A percentile compares a stretch with the other conserved stretches of the same genome.
phyloP scores from a whole-genome alignment of 176 grass and related monocot genomes.

The Oryza punctata region DNA sequence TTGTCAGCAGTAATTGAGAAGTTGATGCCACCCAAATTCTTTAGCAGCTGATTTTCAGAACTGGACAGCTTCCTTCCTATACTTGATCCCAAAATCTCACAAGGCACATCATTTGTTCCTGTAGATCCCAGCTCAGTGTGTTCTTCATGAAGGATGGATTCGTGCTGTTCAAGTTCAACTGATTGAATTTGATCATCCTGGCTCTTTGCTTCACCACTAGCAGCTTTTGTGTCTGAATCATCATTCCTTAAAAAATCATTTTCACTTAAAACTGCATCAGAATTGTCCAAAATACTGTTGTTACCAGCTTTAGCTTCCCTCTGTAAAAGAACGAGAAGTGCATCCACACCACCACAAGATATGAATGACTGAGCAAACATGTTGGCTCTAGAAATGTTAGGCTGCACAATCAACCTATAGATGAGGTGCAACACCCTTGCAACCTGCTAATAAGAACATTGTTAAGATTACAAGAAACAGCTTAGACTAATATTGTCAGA shows the following conservation, averaged over 20 bases:
- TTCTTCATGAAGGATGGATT: slow-evolving; percentile 43
- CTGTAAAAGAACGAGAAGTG: slow-evolving; percentile 95
- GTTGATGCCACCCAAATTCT: slow-evolving; percentile 76
- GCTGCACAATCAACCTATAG: slow-evolving; percentile 92
- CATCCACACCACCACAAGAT: slow-evolving; percentile 79
- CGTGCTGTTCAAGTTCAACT: slow-evolving; percentile 47
- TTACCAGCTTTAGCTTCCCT: slow-evolving; percentile 81
- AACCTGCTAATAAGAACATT: slow-evolving; percentile 71
- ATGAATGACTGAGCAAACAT: slow-evolving; percentile 93
- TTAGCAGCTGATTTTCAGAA: slow-evolving; percentile 68
- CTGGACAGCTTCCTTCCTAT: slow-evolving; percentile 53
- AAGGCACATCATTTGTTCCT: slow-evolving; percentile 29
- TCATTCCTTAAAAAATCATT: slow-evolving; percentile 22
- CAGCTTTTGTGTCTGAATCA: slow-evolving; percentile 40
- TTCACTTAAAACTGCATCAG: slow-evolving; percentile 44
- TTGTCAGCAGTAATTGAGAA: slow-evolving; percentile 92
- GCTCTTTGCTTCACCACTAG: slow-evolving; percentile 35
- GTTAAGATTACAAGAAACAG: slow-evolving; percentile 30
- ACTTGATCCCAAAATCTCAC: slow-evolving; percentile 37
- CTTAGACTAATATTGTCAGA: slow-evolving; percentile 5
- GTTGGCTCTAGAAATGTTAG: slow-evolving; percentile 80
- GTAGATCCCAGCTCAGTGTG: slow-evolving; percentile 39
- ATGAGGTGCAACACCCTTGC: slow-evolving; percentile 94
- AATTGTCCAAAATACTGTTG: slow-evolving; percentile 60
- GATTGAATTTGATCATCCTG: slow-evolving; percentile 51